Conservation (phyloP, 2,329 filamentous ascomycete species). For the Aspergillus cejpii region DNA sequence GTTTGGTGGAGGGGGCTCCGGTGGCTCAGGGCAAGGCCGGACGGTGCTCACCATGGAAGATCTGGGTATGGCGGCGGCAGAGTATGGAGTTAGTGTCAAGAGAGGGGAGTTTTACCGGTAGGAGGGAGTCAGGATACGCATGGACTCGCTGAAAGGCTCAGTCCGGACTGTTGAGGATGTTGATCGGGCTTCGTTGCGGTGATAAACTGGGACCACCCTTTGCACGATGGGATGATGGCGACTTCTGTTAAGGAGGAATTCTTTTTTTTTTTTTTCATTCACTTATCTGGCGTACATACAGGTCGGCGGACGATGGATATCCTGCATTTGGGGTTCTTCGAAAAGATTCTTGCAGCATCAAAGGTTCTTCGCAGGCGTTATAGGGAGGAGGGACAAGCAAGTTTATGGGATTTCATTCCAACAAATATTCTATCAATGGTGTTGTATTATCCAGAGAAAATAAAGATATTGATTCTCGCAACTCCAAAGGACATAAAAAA, state of each 20-base stretch:
- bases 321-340: conserved; percentile 11
- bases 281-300: conserved; percentile 12
- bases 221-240: not conserved
- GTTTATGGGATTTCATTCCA: not conserved
- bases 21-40: conserved; percentile 71
- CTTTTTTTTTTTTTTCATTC: too few species aligned
- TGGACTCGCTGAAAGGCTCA: too few species aligned
- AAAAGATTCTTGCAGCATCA: conserved; percentile 11
- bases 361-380: conserved; percentile 8
- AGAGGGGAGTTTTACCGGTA: conserved; percentile 92
- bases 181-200: too few species aligned
- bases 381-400: conserved; percentile 1
- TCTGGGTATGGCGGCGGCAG: conserved; percentile 91
- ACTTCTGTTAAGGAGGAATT: not conserved
- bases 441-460: not conserved
- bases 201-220: too few species aligned
- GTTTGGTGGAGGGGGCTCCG: conserved; percentile 81
- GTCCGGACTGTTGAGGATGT: too few species aligned
- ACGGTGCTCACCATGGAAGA: conserved; percentile 99
- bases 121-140: not conserved
- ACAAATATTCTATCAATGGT: not conserved
- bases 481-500: not conserved
- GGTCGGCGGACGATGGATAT: conserved; percentile 11
- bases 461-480: not conserved
- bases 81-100: conserved; percentile 97